Evolutionary conservation across 2,329 filamentous ascomycete genomes (phyloP).

Genomic region (Penicillium griseofulvum): DNA sequence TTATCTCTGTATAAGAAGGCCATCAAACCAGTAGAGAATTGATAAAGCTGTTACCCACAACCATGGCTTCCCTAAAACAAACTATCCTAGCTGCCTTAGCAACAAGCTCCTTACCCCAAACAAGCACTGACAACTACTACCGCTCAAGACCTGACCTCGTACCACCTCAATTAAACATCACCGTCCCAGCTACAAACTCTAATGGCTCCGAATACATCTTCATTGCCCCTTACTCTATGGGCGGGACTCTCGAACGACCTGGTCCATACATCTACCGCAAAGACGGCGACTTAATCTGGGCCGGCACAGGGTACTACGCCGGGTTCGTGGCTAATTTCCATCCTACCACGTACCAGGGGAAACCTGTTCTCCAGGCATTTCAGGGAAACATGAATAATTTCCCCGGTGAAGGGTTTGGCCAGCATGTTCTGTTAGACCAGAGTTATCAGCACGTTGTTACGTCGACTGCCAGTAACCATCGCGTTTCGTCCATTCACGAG

Average conservation of each 20-base stretch:
- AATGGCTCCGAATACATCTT: slow-evolving; percentile 33
- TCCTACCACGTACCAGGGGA: slow-evolving; percentile 43
- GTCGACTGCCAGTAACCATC: slow-evolving; percentile 45
- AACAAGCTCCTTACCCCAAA: background rate
- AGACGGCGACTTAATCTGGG: slow-evolving; percentile 55
- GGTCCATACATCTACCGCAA: slow-evolving; percentile 54
- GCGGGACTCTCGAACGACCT: slow-evolving; percentile 44
- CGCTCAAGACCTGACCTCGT: background rate
- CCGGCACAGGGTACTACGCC: slow-evolving; percentile 50
- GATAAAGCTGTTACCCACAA: background rate
- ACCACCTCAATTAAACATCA: slow-evolving; percentile 23
- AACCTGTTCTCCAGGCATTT: slow-evolving; percentile 52
- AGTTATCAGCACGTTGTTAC: slow-evolving; percentile 53
- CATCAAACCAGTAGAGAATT: no score
- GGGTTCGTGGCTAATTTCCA: slow-evolving; percentile 54
- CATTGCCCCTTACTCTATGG: slow-evolving; percentile 26
- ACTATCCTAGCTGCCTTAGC: background rate
- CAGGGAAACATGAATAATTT: slow-evolving; percentile 50
- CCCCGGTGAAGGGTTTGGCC: slow-evolving; percentile 53
- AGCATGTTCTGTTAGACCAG: slow-evolving; percentile 50
- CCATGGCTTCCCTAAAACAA: background rate
- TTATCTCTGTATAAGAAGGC: background rate
- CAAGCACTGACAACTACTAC: background rate
- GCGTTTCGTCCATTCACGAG: slow-evolving; percentile 50
- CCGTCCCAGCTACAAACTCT: slow-evolving; percentile 23